Base-by-base conservation (phyloP, 2,329 filamentous ascomycete genomes). In the Amphichorda felina region DNA sequence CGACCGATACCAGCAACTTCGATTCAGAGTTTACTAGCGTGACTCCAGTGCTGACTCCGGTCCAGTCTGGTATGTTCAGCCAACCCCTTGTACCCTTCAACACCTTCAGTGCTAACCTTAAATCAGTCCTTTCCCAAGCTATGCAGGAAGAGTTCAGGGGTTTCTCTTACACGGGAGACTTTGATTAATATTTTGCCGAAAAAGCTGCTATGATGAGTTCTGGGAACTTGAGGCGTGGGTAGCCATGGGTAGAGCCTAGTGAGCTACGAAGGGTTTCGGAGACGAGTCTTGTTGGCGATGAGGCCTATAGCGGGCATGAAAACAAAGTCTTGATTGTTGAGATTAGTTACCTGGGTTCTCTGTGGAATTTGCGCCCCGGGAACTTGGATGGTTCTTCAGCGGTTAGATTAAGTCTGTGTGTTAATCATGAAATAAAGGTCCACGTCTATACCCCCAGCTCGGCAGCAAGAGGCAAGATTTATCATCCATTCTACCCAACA, bases 101-200 rank as follows among this genome's bases (percentile, higher is more conserved):
- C 38, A 18, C 21, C 6, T 24, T 24, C 21, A 14, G 24, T 28
- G 34, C 16, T 30, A 38, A 7, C 7, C 35, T 37, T 27, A 30
- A 30, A 16, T 11, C 46, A 94, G 91, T 98, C 30, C 72, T 98
- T 43, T 94, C 89, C 19, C 91, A 96, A 68, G 86, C 87, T 30
- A 96, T 96, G 88, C 91, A 98, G 65, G 91, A 98, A 66, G 88
- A 98, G 59, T 98, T 98, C 81, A 79, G 91, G 40, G 91, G 91
- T 45, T 98, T 98, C 68, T 96, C 89, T 18, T 98, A 98, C 63
- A 91, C 85, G 35, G 84, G 85, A 41, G 87, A 94, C 59, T 93
- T 93, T 62, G 81, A 82, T 42, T 88, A 66, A 56, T 44, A 31
- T 16, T n/a, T n/a, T n/a, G n/a, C n/a, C n/a, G n/a, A 30, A 30